Percentiles rank a stretch among this genome's conserved stretches.
These are phyloP conservation scores for Saccharomycopsis javanensis DNA, from an alignment of 805 yeast genomes.

Conservation along the genomic window DNA sequence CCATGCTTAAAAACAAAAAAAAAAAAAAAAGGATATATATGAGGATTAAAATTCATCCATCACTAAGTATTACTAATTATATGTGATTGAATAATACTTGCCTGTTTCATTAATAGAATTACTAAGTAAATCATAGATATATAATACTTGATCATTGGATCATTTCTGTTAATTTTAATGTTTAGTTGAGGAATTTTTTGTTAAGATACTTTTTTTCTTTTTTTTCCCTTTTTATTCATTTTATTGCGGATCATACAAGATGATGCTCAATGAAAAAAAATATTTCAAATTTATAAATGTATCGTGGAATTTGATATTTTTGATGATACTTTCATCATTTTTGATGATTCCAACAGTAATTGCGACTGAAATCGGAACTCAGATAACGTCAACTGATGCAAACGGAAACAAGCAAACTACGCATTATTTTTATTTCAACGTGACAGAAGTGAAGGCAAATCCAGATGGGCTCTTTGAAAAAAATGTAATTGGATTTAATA, in stretches of 20 bases:
- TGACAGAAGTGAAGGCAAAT: slow-evolving; percentile 51
- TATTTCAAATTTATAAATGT: background rate
- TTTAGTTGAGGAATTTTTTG: background rate
- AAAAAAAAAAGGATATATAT: background rate
- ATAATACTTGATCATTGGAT: too few species aligned
- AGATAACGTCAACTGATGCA: background rate
- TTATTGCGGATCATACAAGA: background rate
- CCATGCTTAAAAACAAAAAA: background rate
- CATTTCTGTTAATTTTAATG: background rate
- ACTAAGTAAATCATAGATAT: background rate
- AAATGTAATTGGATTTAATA: slow-evolving; percentile 57
- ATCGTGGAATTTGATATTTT: background rate
- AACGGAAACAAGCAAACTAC: slow-evolving; percentile 23
- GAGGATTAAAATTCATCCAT: background rate
- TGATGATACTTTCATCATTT: background rate
- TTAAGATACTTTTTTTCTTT: background rate
- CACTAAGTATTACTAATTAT: background rate
- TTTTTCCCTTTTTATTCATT: background rate
- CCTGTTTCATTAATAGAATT: background rate
- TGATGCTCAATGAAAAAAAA: background rate
- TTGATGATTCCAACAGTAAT: background rate
- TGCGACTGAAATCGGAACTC: background rate
- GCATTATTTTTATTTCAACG: slow-evolving; percentile 48
- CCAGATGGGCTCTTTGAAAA: slow-evolving; percentile 56
- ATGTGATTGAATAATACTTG: background rate